A percentile compares a stretch with the other conserved stretches of the same genome.
These are phyloP conservation scores for Cyclostephanos tholiformis DNA, from an alignment of 108 stramenopile genomes.

Conservation along the genomic window DNA sequence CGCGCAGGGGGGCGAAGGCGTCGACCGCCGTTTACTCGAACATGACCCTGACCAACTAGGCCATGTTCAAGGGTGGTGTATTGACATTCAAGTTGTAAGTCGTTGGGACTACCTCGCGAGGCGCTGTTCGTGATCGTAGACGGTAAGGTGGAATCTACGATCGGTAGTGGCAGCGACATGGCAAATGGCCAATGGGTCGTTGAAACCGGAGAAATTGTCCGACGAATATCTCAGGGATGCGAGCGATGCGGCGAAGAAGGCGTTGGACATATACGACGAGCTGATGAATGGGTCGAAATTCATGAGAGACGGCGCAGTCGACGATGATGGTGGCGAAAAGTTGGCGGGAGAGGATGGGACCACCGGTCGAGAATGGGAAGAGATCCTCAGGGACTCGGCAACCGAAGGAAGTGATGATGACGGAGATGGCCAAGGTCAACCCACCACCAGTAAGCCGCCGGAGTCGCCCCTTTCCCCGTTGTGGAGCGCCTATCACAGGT, in stretches of 20 bases:
- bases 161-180: neutral
- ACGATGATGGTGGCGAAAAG: constrained; percentile 13
- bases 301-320: constrained; percentile 10
- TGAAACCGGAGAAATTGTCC: neutral
- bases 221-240: constrained; percentile 60
- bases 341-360: constrained; percentile 15
- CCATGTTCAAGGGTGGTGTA: constrained; percentile 27
- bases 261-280: constrained; percentile 63
- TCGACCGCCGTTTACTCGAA: constrained; percentile 21
- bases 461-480: constrained; percentile 29
- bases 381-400: constrained; percentile 27
- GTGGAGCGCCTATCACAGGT: constrained; percentile 31
- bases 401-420: constrained; percentile 11
- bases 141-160: constrained; percentile 16
- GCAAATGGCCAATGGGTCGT: constrained; percentile 14
- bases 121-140: constrained; percentile 36
- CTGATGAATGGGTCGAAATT: constrained; percentile 37
- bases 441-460: constrained; percentile 7
- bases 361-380: constrained; percentile 23
- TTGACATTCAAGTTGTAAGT: constrained; percentile 26
- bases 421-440: neutral
- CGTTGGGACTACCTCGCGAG: constrained; percentile 34
- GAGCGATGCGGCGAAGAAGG: constrained; percentile 70
- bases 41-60: constrained; percentile 19
- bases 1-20: neutral